Evolutionary conservation across 305 asterid genomes (phyloP), one percentile per base, ranked within the genome.

Genomic region (Nicotiana rustica): DNA sequence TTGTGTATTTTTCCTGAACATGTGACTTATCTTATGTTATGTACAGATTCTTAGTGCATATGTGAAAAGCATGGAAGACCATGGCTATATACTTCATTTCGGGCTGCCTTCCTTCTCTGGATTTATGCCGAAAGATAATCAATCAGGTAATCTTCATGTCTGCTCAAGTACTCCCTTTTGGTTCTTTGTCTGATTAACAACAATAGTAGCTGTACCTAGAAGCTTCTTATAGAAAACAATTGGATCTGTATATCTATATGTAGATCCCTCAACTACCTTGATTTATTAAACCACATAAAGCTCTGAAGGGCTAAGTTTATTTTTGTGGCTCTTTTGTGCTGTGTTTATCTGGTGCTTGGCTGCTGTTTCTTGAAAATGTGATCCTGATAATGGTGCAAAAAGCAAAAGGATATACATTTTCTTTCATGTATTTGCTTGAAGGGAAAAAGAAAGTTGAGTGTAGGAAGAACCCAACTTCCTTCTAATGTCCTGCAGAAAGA

Each of bases 41-140:
- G 55, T 84, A 77, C 92, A 96, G 98, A 96, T 96, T 84, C 95
- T 96, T 56, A 91, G 91, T 86, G 97, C 98, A 4, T 92, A 92
- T 52, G 90, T 92, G 76, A 93, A 91, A 89, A 94, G 98, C 92
- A 85, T 90, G 77, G 99, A 96, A 91, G 99, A 96, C 89, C 99
- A 93, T 86, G 99, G 99, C 65, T 94, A 90, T 85, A 89, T 93
- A 36, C 95, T 96, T 85, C 89, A 96, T 85, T 94, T 94, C 73
- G 99, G 99, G 71, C 82, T 85, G 83, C 82, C 90, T 80, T 83
- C 94, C 60, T 92, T 93, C 89, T 84, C 93, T 41, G 99, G 99
- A 79, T 96, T 94, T 87, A 89, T 93, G 95, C 90, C 92, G 25
- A 91, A 87, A 88, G 88, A 76, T 84, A 85, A 55, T 82, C 88